Conservation (phyloP, 148 eudicot genomes). For the Chenopodium quinoa region DNA sequence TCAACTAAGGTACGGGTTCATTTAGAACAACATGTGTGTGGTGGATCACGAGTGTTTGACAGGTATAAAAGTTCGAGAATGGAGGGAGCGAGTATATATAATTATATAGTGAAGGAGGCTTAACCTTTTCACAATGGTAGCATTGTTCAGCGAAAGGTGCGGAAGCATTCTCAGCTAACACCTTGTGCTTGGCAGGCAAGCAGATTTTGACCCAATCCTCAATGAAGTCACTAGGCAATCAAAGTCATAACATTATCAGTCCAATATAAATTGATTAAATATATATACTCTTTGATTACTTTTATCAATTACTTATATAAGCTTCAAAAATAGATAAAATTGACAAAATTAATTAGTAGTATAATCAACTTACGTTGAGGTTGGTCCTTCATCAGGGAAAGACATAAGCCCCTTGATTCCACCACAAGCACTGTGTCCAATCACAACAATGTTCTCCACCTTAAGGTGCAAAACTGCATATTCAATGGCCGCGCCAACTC, state of each 20-base stretch:
- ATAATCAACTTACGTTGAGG: constrained; percentile 49
- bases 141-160: constrained; percentile 63
- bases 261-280: background rate
- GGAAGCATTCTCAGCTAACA: constrained; percentile 40
- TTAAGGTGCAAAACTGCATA: constrained; percentile 94
- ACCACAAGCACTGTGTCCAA: constrained; percentile 97
- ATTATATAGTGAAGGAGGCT: background rate
- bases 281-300: too few relatives aligned
- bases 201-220: constrained; percentile 91
- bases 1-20: background rate
- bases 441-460: constrained; percentile 80
- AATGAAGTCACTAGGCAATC: constrained; percentile 67
- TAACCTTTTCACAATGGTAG: constrained; percentile 71
- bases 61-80: too few relatives aligned
- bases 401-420: constrained; percentile 99
- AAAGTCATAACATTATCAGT: background rate
- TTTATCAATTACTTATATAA: too few relatives aligned
- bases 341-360: background rate
- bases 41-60: too few relatives aligned
- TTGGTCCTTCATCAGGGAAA: constrained; percentile 59
- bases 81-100: too few relatives aligned
- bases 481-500: constrained; percentile 85
- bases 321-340: background rate
- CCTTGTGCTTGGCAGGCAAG: constrained; percentile 85
- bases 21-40: background rate